Base-by-base conservation (phyloP, 2,329 filamentous ascomycete species). In the Fusarium sacchari region DNA sequence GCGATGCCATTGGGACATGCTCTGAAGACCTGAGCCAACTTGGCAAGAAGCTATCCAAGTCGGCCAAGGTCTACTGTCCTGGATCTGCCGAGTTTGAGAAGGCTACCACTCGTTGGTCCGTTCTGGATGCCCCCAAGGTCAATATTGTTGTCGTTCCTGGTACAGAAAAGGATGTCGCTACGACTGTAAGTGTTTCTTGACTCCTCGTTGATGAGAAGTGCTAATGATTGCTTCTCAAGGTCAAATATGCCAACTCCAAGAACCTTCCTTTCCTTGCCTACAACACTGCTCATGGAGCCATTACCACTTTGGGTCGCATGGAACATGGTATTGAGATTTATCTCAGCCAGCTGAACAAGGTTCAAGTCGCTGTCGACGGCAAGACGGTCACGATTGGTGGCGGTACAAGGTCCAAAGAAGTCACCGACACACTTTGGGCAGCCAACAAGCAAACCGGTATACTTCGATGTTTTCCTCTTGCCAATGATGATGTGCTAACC, bases 211-310 rank as follows among this genome's bases (percentile, higher is more conserved):
- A 7, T 20, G 3, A 6, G 2, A 8, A 24, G 7, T 52, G 30
- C 34, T 67, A 24, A 50, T n/a, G 8, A 10, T 2, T 15, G 5
- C 10, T 12, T 18, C 10, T 43, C 2, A 18, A 58, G 80, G 76
- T 82, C 34, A 80, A 79, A 56, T 89, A 82, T 66, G 87, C 88
- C 46, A 87, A 86, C 71, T 74, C 81, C 42, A 78, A 83, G 50
- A 73, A 81, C 4, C 64, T 88, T 6, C 86, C 88, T 0, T 88
- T 90, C 69, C 83, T 90, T 6, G 84, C 87, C 1, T 85, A 82
- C 76, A 88, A 87, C 74, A 86, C 86, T 20, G 83, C 81, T 5
- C 88, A 90, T 64, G 88, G 88, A 7, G 81, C 85, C 7, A 81
- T 87, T 50, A 86, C 82, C 44, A 87, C 86, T 0, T 73, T 89